phyloP scores from a whole-genome alignment of 345 rosid species.

The Ceriops zippeliana region DNA sequence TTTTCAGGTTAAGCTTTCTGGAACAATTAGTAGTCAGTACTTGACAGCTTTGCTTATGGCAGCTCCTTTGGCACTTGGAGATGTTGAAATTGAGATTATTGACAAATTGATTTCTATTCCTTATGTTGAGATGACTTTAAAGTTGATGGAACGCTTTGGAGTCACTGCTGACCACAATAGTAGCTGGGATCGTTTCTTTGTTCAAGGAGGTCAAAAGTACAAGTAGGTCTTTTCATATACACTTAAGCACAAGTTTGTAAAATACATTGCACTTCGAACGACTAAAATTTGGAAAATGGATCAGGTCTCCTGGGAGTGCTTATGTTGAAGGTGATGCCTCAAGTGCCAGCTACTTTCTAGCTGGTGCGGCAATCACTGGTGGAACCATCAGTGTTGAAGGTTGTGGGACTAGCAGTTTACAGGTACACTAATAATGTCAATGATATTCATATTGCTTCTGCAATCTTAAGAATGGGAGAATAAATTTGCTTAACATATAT shows the following conservation, averaged over 20 bases:
- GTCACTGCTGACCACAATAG: slow-evolving; percentile 64
- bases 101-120: slow-evolving; percentile 91
- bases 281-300: slow-evolving; percentile 19
- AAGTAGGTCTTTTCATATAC: slow-evolving; percentile 41
- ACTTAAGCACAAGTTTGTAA: slow-evolving; percentile 6
- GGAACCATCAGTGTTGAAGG: slow-evolving; percentile 95
- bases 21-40: slow-evolving; percentile 91
- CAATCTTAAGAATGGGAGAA: not conserved
- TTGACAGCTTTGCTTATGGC: slow-evolving; percentile 97
- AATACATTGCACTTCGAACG: not conserved
- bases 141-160: slow-evolving; percentile 90
- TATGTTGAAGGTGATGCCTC: slow-evolving; percentile 99
- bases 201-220: slow-evolving; percentile 87
- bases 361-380: slow-evolving; percentile 95
- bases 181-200: slow-evolving; percentile 83
- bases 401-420: slow-evolving; percentile 89
- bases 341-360: slow-evolving; percentile 98
- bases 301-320: slow-evolving; percentile 88
- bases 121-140: slow-evolving; percentile 95
- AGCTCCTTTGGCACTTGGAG: slow-evolving; percentile 90
- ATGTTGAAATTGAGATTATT: slow-evolving; percentile 84
- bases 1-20: slow-evolving; percentile 91
- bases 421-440: slow-evolving; percentile 40
- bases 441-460: not conserved
- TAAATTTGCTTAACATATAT: too few relatives aligned